Evolutionary conservation across 257 asterid species (phyloP), one percentile per base, ranked within the genome.

Genomic region (Lantana camara): DNA sequence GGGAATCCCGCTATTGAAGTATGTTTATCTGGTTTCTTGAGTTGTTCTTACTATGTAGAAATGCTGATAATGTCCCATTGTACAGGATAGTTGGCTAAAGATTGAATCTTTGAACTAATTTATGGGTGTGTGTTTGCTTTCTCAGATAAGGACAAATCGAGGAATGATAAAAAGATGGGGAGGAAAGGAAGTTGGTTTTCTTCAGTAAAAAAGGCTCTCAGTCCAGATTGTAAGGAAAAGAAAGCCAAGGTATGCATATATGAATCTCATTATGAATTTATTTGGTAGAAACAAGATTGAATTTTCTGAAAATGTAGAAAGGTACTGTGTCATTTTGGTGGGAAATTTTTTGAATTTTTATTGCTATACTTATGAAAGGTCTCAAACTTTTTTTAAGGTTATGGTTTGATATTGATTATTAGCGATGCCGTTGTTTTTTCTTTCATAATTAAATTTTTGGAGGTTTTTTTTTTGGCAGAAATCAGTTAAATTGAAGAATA

Each of bases 121-220:
- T 60, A 27, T 23, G 51, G 5, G 49, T 62, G 35, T 48, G 29
- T 65, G 17, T 3, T 30, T 52, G 46, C 21, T 41, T 19, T 50
- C 66, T 21, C 65, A 71, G 74, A 60, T 57, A 47, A 79, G 74
- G 78, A 4, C 68, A 61, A 58, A 40, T 73, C 60, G 82, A 48
- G 88, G 84, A 82, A 82, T 76, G 79, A 74, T 79, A 74, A 59
- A 35, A 60, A 66, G 21, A 92, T 93, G 98, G 95, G 89, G 52
- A 82, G 78, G 85, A 90, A 84, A 82, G 88, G 95, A 76, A 79
- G 85, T 79, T 93, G 98, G 96, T 81, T 93, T 65, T 87, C 94
- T 55, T 83, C 97, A 4, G 87, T 93, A 45, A 93, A 87, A 84
- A 90, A 87, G 80, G 97, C 82, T 76, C 78, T 90, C 57, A 90